Evolutionary conservation across 2,329 filamentous ascomycete genomes (phyloP).

Genomic region (Nigrograna mackinnonii): DNA sequence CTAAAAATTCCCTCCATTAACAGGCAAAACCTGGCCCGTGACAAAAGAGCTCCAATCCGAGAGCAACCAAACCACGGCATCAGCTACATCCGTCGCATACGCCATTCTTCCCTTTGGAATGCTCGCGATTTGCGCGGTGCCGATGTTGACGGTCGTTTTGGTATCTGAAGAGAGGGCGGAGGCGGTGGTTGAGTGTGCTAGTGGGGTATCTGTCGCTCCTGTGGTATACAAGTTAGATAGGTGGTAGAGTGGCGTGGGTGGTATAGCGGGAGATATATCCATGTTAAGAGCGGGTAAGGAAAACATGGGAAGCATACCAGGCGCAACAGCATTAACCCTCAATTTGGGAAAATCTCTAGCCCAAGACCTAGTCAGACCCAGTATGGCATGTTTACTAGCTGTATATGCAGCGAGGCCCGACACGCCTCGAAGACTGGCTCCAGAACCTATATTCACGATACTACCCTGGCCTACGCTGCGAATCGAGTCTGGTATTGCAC

Average conservation of each 20-base stretch:
- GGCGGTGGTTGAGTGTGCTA: not conserved
- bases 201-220: not conserved
- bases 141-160: not conserved
- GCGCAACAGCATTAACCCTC: slow-evolving; percentile 1
- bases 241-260: no score
- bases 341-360: not conserved
- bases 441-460: not conserved
- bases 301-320: not conserved
- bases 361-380: not conserved
- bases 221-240: not conserved
- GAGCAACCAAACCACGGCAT: not conserved
- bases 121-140: not conserved
- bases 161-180: not conserved
- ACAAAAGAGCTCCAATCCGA: not conserved
- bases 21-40: not conserved
- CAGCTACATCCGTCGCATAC: not conserved
- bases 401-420: not conserved
- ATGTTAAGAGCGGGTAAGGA: not conserved
- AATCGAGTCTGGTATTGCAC: not conserved
- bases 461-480: not conserved
- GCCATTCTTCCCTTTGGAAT: slow-evolving; percentile 1
- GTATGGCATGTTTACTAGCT: not conserved
- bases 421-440: not conserved
- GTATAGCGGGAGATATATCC: no score
- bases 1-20: not conserved